Conservation (phyloP, 2,329 filamentous ascomycete species). For the Calonectria henricotiae region DNA sequence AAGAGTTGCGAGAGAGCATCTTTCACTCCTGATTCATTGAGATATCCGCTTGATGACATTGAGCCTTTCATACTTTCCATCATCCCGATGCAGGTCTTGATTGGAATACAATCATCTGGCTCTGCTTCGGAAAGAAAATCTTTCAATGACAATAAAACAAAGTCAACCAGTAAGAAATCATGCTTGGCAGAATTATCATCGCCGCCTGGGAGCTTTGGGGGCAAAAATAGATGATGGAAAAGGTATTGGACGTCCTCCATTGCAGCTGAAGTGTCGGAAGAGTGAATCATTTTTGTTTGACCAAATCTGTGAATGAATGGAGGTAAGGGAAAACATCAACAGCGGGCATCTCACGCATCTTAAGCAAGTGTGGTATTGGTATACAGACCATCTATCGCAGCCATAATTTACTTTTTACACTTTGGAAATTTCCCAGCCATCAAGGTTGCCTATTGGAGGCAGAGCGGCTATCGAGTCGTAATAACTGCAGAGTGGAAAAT, state of each 20-base stretch:
- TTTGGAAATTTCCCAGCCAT: no score
- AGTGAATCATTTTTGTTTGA: no score
- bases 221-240: conserved; percentile 55
- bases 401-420: no score
- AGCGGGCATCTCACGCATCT: no score
- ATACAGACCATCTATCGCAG: no score
- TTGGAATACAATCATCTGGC: background rate
- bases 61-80: conserved; percentile 32
- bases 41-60: conserved; percentile 7
- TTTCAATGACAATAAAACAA: conserved; percentile 31
- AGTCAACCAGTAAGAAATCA: conserved; percentile 20
- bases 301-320: no score
- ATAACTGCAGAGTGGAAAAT: no score
- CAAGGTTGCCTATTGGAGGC: no score
- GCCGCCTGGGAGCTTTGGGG: conserved; percentile 50
- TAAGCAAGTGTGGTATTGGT: no score
- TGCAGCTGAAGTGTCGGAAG: no score
- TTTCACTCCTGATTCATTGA: conserved; percentile 24
- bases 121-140: conserved; percentile 24
- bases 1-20: conserved; percentile 21
- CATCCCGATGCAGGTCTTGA: conserved; percentile 34
- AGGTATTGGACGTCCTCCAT: conserved; percentile 32
- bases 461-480: no score
- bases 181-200: conserved; percentile 34
- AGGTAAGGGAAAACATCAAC: no score